Base-by-base conservation (phyloP, 371 early-diverging fungal genomes). In the Mortierella sp. region DNA sequence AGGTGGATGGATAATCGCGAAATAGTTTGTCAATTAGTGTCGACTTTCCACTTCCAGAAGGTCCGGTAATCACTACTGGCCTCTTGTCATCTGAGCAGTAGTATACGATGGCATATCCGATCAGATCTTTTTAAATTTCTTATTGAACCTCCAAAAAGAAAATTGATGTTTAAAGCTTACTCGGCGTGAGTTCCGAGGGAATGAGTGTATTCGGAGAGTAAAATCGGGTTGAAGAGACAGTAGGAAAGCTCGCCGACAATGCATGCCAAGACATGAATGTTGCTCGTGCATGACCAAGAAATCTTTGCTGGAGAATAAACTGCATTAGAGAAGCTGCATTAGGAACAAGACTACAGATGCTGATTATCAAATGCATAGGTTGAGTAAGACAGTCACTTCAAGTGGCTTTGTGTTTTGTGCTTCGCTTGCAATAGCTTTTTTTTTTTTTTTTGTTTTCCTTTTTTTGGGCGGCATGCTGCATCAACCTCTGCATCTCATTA, bases 31-130 rank as follows among this genome's bases (percentile, higher is more conserved):
- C 93, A 49, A 99, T 87, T 42, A 99, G 84, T 1, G 99, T 99
- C 13, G 97, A 95, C 82, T 99, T 99, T 22, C 99, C 99, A 23
- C 94, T 90, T 22, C 98, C 99, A 31, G 95, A 96, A 40, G 98
- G 96, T 3, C 99, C 99, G 53, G 93, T 93, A 29, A 97, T 83
- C 22, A 97, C 95, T 74, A 97, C 90, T 60, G 82, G 82, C 17
- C 78, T 63, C 23, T 28, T 77, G 54, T 77, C 72, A 15, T 5
- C 77, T 77, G 29, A n/a, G 4, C 12, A 37, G 49, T 17, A 47
- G 5, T 26, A 26, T 31, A 55, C 31, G 55, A 22, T n/a, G 19
- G 28, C 4, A 51, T 23, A 51, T 43, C 43, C 15, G 26, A 26
- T 51, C 6, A 51, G 51, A 47, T 17, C 13, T 13, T 9, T 37